Evolutionary conservation across 179 eudicot species (phyloP).

Genomic region (Patellifolia procumbens): DNA sequence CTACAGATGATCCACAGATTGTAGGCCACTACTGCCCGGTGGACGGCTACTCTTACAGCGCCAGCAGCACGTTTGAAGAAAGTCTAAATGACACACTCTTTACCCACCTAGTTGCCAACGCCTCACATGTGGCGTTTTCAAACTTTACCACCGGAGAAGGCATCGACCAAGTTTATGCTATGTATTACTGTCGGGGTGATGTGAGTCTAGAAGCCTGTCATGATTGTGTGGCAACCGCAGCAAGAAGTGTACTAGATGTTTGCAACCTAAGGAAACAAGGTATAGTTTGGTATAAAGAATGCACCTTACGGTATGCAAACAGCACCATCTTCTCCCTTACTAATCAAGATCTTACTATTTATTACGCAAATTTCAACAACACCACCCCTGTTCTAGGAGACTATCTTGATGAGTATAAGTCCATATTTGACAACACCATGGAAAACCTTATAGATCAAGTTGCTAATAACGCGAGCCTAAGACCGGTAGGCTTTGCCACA

Average conservation of each 20-base stretch:
- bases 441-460: conserved; percentile 18
- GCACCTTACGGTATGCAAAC: conserved; percentile 30
- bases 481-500: conserved; percentile 20
- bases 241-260: not conserved
- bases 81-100: conserved; percentile 16
- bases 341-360: not conserved
- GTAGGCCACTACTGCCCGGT: conserved; percentile 4
- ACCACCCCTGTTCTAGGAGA: conserved; percentile 3
- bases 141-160: conserved; percentile 13
- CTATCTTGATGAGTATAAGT: conserved; percentile 15
- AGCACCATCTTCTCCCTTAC: conserved; percentile 10
- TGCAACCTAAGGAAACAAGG: conserved; percentile 23
- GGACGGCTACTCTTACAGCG: conserved; percentile 7
- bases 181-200: conserved; percentile 26
- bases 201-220: conserved; percentile 12
- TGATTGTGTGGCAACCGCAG: conserved; percentile 17
- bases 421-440: conserved; percentile 11
- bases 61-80: conserved; percentile 4
- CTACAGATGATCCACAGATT: not conserved
- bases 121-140: conserved; percentile 9
- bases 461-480: conserved; percentile 19
- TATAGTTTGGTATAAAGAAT: conserved; percentile 25
- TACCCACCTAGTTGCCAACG: conserved; percentile 1
- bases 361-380: not conserved
- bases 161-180: conserved; percentile 19